A percentile compares a stretch with the other conserved stretches of the same genome.
These are phyloP conservation scores for Gloeophyllum trabeum DNA, from an alignment of 768 basidiomycete species.

Conservation along the genomic window DNA sequence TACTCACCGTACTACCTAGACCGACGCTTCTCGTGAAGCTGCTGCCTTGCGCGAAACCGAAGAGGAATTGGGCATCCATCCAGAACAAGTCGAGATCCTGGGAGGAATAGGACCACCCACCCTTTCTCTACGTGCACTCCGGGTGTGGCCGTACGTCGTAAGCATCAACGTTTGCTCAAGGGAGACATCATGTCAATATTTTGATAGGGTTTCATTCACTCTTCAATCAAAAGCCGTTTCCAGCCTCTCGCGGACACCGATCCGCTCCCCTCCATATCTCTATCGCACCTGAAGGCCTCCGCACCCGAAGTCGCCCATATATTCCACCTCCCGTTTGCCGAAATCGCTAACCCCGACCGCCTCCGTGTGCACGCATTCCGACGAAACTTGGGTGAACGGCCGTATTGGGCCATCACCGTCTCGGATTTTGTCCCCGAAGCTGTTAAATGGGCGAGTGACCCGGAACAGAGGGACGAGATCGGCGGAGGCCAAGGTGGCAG, in stretches of 20 bases:
- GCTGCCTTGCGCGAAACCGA: slow-evolving; percentile 63
- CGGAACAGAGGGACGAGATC: slow-evolving; percentile 26
- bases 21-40: slow-evolving; percentile 37
- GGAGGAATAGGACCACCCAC: slow-evolving; percentile 57
- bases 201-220: slow-evolving; percentile 19
- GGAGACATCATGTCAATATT: neutral
- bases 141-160: slow-evolving; percentile 73
- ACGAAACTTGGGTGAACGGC: slow-evolving; percentile 19
- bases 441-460: slow-evolving; percentile 21
- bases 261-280: slow-evolving; percentile 49
- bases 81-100: slow-evolving; percentile 51
- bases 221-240: neutral
- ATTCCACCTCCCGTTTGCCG: slow-evolving; percentile 61
- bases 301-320: slow-evolving; percentile 53
- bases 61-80: slow-evolving; percentile 59
- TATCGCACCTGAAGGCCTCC: slow-evolving; percentile 40
- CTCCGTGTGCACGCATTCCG: slow-evolving; percentile 45
- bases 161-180: slow-evolving; percentile 16
- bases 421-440: slow-evolving; percentile 35
- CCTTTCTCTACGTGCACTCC: slow-evolving; percentile 41
- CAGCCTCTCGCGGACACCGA: slow-evolving; percentile 16
- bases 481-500: slow-evolving; percentile 30
- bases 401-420: slow-evolving; percentile 62
- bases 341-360: slow-evolving; percentile 33
- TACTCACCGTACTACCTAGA: slow-evolving; percentile 18